Evolutionary conservation across 2,329 filamentous ascomycete genomes (phyloP), one percentile per base, ranked within the genome.

Genomic region (Teratosphaeria nubilosa): DNA sequence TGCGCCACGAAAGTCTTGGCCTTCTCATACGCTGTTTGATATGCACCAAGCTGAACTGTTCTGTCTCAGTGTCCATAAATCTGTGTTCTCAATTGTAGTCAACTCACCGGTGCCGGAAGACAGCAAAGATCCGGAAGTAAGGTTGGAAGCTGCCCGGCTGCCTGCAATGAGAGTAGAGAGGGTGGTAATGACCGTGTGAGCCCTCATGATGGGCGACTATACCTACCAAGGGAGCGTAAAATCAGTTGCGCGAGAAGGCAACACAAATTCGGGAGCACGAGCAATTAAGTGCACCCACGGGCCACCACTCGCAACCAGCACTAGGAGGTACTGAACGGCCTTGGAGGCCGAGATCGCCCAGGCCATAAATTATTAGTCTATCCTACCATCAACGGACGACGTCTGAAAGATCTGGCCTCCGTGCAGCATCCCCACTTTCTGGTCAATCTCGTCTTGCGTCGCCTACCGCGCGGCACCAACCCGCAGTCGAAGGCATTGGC

Each of bases 1-100:
- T 72, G 65, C 24, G 60, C 61, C 20, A 72, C 70, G 34, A 72
- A 65, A 27, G 62, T 64, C 24, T 60, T 56, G 51, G 70, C 70
- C 56, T 68, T 64, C 25, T 57, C 60, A 54, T 71, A 72, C n/a
- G 69, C 68, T 41, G 34, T 11, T 41, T 41, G 13, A n/a, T 41
- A 41, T 14, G 11, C 11, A n/a, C 34, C 34, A 4, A 41, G 34
- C 10, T 41, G 34, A 11, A 41, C 34, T 41, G 34, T n/a, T 14
- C 14, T 41, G 34, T 41, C 13, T 41, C 34, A 41, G 34, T 41
- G 34, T 14, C 13, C 13, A 41, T n/a, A 5, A 30, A 4, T 30
- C 7, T 30, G 27, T 30, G 27, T 30, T 30, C 7, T 7, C 27
- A 5, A 30, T 30, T 30, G 27, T 30, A 7, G 27, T 30, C n/a